Evolutionary conservation across 495 filamentous ascomycete genomes (phyloP), one percentile per base, ranked within the genome.

Genomic region (Aspergillus affinis): DNA sequence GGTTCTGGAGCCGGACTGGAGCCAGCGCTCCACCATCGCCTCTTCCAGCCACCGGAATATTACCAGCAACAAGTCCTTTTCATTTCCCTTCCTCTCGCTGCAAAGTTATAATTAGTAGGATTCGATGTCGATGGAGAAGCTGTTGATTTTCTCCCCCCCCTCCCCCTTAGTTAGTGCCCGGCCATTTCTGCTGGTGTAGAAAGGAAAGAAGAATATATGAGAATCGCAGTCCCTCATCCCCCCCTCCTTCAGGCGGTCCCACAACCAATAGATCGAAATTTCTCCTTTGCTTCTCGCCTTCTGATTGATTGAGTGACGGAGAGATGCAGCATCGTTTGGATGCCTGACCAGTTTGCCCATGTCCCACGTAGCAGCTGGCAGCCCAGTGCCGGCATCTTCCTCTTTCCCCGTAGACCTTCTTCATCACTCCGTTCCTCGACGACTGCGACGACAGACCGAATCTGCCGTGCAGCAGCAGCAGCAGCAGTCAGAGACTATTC

Each of bases 331-430:
- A 65, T 56, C 52, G 47, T 56, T 29, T 68, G 62, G 62, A 62
- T 65, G 62, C 65, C 65, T 68, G 65, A 68, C 62, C 65, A 52
- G 47, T 56, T 55, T 67, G 65, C 65, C 61, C 58, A 64, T 63
- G 64, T 60, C 60, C 59, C 61, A 54, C 36, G 61, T 55, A 61
- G 51, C 41, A 58, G 60, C 55, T 58, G 62, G 45, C 51, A 57
- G 59, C 59, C 59, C 52, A 44, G 48, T 29, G 51, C 41, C 65
- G 20, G 54, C 21, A 21, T 55, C 56, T 52, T 56, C 55, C 27
- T 62, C 60, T 52, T 51, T 54, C 61, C 44, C 49, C 36, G 20
- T 47, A 57, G 49, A 60, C 48, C 51, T 48, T 27, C 50, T 20
- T 56, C 54, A 41, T 19, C 51, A 48, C 46, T 47, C 47, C 15